Evolutionary conservation across 257 asterid species (phyloP), one percentile per base, ranked within the genome.

Genomic region (Gynochthodes officinalis): DNA sequence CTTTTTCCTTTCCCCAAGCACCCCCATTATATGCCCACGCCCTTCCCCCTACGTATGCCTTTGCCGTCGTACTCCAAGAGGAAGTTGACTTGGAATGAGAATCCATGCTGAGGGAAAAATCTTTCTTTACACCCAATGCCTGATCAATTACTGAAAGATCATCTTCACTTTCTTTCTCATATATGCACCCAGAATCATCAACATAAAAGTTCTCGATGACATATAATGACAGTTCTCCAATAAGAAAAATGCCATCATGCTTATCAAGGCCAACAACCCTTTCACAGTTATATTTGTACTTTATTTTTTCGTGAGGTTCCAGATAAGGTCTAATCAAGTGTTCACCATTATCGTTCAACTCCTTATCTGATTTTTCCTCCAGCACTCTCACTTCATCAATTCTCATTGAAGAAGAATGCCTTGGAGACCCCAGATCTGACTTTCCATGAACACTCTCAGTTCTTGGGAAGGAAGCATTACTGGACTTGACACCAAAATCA

Each of bases 21-120:
- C 99, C 99, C 76, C 99, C 99, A 83, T 84, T 95, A 67, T 89
- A 95, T 23, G 98, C 99, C 99, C 98, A 95, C 70, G 99, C 99
- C 84, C 98, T 85, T 67, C 96, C 99, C 72, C 97, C 96, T 62
- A 85, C 82, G 73, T 84, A 88, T 72, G 91, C 77, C 83, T 84
- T 95, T 35, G 76, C 86, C 33, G 97, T 79, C 44, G 86, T 93
- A 84, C 86, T 89, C 99, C 98, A 92, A 25, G 96, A 92, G 62
- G 96, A 82, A 69, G 89, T 86, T 53, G 96, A 84, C 84, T 95
- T 95, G 74, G 95, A 85, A 67, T 90, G 89, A 54, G 98, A 86
- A 80, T 92, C 99, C 85, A 89, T 80, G 78, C 96, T 79, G 72
- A 83, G 81, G n/a, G 98, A 89, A 59, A 90, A 82, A 64, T 95